phyloP scores from a whole-genome alignment of 441 rosid genomes.

The Erysimum cheiri region DNA sequence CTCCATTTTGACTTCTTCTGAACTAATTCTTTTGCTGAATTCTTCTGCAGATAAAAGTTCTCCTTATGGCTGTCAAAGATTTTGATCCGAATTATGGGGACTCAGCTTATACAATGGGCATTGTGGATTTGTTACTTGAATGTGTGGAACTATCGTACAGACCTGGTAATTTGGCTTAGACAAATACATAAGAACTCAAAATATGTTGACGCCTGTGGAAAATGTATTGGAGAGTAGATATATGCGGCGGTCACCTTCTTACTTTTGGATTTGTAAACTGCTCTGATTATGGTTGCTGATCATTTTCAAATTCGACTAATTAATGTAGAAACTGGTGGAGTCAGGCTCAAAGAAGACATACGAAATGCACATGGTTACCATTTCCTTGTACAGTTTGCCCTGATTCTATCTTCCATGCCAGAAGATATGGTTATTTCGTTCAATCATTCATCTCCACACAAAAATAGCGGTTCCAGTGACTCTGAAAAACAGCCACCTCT shows the following conservation, averaged over 20 bases:
- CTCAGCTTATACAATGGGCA: constrained; percentile 95
- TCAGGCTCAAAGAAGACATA: constrained; percentile 95
- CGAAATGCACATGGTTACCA: constrained; percentile 99
- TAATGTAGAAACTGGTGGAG: constrained; percentile 86
- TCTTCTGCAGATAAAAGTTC: constrained; percentile 85
- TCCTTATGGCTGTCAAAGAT: constrained; percentile 93
- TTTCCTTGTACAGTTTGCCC: constrained; percentile 97
- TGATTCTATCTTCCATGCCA: constrained; percentile 76
- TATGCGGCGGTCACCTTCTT: constrained; percentile 16
- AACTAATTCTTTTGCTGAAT: constrained; percentile 41
- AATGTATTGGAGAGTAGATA: constrained; percentile 11
- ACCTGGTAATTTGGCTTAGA: constrained; percentile 64
- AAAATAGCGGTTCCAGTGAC: constrained; percentile 44
- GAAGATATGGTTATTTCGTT: constrained; percentile 51
- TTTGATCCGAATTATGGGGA: constrained; percentile 93
- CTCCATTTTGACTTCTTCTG: constrained; percentile 19
- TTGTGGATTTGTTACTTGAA: constrained; percentile 98
- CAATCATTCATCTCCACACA: constrained; percentile 48
- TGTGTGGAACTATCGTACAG: constrained; percentile 96
- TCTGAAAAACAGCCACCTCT: background rate
- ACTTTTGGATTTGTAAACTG: constrained; percentile 19
- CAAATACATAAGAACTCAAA: constrained; percentile 5
- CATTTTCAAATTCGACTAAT: constrained; percentile 46
- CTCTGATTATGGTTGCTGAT: constrained; percentile 45
- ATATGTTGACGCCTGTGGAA: constrained; percentile 20